Evolutionary conservation across 2,329 filamentous ascomycete genomes (phyloP).

Genomic region (Sordariomycetes sp.): DNA sequence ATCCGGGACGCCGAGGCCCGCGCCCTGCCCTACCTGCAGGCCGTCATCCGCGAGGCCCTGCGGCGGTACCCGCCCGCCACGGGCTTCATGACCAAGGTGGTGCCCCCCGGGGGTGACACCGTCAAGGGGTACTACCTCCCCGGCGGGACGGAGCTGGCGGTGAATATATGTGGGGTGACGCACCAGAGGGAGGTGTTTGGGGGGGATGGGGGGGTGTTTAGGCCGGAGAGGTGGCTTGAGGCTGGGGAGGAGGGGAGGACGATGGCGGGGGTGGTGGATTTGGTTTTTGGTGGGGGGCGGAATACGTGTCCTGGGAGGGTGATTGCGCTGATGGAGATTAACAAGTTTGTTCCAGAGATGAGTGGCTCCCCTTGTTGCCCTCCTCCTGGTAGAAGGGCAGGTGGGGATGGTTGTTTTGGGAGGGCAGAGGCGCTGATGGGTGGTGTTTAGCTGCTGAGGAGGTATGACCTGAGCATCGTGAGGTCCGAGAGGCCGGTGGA

Average conservation of each 20-base stretch:
- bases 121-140: conserved; percentile 20
- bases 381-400: too few relatives aligned
- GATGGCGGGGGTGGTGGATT: conserved; percentile 24
- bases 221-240: conserved; percentile 26
- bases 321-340: conserved; percentile 27
- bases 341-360: conserved; percentile 29
- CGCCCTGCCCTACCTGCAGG: conserved; percentile 30
- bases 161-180: conserved; percentile 22
- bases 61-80: conserved; percentile 24
- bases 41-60: conserved; percentile 37
- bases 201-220: conserved; percentile 19
- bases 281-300: conserved; percentile 26
- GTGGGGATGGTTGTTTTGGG: too few relatives aligned
- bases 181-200: conserved; percentile 22
- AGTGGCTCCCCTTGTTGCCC: not conserved
- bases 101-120: conserved; percentile 16
- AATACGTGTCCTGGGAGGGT: conserved; percentile 26
- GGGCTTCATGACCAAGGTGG: conserved; percentile 23
- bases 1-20: conserved; percentile 22
- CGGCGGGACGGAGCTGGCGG: conserved; percentile 19
- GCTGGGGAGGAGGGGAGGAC: conserved; percentile 16
- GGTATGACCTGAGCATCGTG: not conserved
- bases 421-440: too few relatives aligned
- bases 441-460: not conserved
- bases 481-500: not conserved